Evolutionary conservation across 83 land plant species (phyloP), one percentile per base, ranked within the genome.

Genomic region (Diphasiastrum complanatum): DNA sequence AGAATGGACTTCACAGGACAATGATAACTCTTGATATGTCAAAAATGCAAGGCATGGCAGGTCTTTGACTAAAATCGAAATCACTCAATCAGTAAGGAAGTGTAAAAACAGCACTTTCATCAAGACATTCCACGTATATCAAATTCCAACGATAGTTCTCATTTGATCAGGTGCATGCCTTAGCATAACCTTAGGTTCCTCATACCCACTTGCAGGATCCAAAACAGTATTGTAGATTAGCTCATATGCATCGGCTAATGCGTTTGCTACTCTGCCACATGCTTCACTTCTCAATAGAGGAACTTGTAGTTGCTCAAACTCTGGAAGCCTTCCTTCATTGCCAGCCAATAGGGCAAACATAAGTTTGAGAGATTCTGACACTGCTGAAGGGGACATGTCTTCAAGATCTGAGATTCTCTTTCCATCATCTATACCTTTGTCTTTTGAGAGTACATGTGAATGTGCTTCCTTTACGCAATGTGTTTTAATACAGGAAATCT

Each of bases 101-200:
- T n/a, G n/a, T n/a, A n/a, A n/a, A n/a, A n/a, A n/a, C n/a, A n/a
- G n/a, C n/a, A n/a, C n/a, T n/a, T n/a, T n/a, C n/a, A n/a, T n/a
- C n/a, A n/a, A n/a, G n/a, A n/a, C n/a, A n/a, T n/a, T n/a, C n/a
- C n/a, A n/a, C n/a, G n/a, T n/a, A n/a, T n/a, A n/a, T 79, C 63
- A 88, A 51, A 92, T 78, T 27, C 83, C 98, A 41, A 92, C 73
- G 40, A 92, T 89, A 40, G 98, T 89, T 32, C 76, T 75, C 38
- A 92, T 83, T 64, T 88, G 91, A 45, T 80, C 78, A 22, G 96
- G 96, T 14, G 88, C 72, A 81, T 88, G 98, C 61, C 95, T 78
- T 8, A 87, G 75, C 64, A 88, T 64, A 6, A 81, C 65, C 77
- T 73, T 89, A 10, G 95, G 81, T 38, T 85, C 96, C 4, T 79